Evolutionary conservation across 495 filamentous ascomycete genomes (phyloP).

Genomic region (Talaromyces liani): DNA sequence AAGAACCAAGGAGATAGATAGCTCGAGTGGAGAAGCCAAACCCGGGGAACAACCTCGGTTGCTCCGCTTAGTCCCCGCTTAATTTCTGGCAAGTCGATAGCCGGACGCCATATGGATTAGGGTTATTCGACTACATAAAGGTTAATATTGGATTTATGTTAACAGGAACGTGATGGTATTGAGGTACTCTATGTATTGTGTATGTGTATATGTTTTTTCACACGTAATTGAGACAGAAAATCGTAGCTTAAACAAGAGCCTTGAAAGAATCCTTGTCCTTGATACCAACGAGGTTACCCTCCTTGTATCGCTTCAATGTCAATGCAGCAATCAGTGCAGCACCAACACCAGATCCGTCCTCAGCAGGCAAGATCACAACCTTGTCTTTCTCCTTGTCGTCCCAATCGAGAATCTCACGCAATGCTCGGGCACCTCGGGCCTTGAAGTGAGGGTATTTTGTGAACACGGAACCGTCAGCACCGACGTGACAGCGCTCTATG

Average conservation of each 20-base stretch:
- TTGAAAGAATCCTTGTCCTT: slow-evolving; percentile 54
- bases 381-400: slow-evolving; percentile 70
- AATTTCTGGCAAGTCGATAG: not conserved
- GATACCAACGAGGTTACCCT: slow-evolving; percentile 73
- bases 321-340: slow-evolving; percentile 90
- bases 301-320: slow-evolving; percentile 77
- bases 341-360: slow-evolving; percentile 95
- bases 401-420: slow-evolving; percentile 94
- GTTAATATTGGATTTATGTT: too few species aligned
- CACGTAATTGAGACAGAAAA: not conserved
- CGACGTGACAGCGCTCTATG: slow-evolving; percentile 80
- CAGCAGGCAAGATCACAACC: slow-evolving; percentile 75
- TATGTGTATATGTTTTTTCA: not conserved
- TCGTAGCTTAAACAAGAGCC: slow-evolving; percentile 23
- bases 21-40: slow-evolving; percentile 1
- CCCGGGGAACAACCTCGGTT: slow-evolving; percentile 1
- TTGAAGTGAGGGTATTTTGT: slow-evolving; percentile 99
- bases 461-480: slow-evolving; percentile 93
- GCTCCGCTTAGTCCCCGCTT: not conserved
- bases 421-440: slow-evolving; percentile 75
- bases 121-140: not conserved
- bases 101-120: not conserved
- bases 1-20: too few species aligned
- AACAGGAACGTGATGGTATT: not conserved
- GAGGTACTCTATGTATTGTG: not conserved